phyloP scores from a whole-genome alignment of 2,329 filamentous ascomycete genomes.

The Diaporthe velutina region DNA sequence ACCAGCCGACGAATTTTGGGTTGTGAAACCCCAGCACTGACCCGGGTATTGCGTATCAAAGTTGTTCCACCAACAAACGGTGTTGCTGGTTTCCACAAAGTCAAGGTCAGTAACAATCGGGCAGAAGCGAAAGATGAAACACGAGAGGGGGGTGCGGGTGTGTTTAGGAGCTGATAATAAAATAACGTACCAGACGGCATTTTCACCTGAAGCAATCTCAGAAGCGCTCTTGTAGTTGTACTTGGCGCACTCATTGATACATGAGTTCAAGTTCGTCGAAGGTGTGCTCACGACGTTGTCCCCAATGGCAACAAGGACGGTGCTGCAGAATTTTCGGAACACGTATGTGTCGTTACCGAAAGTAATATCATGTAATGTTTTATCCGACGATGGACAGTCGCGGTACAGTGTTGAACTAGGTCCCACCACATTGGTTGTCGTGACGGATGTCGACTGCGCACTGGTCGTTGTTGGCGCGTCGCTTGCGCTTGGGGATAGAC shows the following conservation, averaged over 20 bases:
- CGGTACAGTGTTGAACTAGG: neutral
- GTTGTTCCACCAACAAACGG: neutral
- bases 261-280: neutral
- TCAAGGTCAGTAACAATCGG: neutral
- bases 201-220: neutral
- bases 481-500: neutral
- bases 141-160: too few relatives aligned
- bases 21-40: conserved; percentile 7
- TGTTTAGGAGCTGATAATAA: neutral
- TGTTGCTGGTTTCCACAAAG: neutral
- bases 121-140: neutral
- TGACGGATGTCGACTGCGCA: neutral
- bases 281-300: neutral
- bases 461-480: neutral
- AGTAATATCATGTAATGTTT: neutral
- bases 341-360: neutral
- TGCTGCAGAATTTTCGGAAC: neutral
- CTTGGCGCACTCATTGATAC: neutral
- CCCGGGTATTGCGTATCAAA: neutral
- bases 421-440: neutral
- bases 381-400: neutral
- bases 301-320: neutral
- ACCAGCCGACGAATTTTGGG: neutral
- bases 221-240: neutral
- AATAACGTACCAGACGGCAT: neutral